Evolutionary conservation across 2,329 filamentous ascomycete genomes (phyloP).

Genomic region (Achaetomium macrosporum): DNA sequence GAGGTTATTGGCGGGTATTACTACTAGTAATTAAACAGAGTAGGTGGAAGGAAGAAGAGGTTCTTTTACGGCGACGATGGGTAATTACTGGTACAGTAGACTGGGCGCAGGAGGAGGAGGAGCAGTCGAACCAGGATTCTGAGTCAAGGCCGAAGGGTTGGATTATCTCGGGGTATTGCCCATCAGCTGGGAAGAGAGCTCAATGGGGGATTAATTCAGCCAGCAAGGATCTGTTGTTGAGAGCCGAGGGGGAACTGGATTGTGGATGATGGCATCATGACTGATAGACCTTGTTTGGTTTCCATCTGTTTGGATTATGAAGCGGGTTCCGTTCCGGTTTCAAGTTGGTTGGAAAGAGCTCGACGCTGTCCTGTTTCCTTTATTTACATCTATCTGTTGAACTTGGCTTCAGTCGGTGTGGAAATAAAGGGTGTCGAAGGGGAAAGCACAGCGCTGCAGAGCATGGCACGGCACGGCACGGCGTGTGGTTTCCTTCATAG

Average conservation of each 20-base stretch:
- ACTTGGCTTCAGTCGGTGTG: background rate
- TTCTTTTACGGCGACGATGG: no score
- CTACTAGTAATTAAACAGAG: no score
- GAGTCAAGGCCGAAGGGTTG: no score
- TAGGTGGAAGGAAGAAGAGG: no score
- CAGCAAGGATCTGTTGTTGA: background rate
- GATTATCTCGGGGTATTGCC: no score
- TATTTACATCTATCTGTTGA: background rate
- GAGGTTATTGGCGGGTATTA: background rate
- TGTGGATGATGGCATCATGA: slow-evolving; percentile 1
- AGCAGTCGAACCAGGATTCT: no score
- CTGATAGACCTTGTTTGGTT: background rate
- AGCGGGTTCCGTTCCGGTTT: background rate
- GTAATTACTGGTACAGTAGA: no score
- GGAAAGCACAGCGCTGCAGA: background rate
- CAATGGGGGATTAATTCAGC: no score
- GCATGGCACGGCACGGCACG: slow-evolving; percentile 1
- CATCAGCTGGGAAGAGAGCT: no score
- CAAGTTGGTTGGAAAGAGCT: background rate
- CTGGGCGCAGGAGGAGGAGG: background rate
- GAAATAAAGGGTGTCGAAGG: no score
- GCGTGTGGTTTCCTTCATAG: background rate
- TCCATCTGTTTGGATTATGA: background rate
- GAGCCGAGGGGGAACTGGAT: background rate
- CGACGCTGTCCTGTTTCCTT: background rate